These are phyloP conservation scores for Lumnitzera littorea DNA, from an alignment of 345 rosid genomes.

Conservation along the genomic window DNA sequence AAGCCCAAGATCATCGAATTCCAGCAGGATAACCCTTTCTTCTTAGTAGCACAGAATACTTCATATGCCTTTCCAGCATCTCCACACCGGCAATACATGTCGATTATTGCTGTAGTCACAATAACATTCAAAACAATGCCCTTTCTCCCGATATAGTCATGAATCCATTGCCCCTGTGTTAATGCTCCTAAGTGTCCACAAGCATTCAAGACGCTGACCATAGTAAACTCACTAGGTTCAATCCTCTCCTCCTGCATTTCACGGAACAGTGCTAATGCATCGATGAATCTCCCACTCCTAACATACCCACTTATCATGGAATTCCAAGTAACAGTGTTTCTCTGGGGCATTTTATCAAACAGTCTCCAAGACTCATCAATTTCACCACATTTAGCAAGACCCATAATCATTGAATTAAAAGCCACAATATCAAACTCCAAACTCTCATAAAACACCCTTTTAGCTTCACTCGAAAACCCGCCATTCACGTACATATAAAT, in stretches of 20 bases:
- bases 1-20: slow-evolving; percentile 78
- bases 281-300: slow-evolving; percentile 40
- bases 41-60: slow-evolving; percentile 28
- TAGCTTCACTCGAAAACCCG: slow-evolving; percentile 53
- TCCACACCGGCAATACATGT: slow-evolving; percentile 79
- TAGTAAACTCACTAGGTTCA: slow-evolving; percentile 53
- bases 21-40: slow-evolving; percentile 61
- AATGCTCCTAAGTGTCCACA: slow-evolving; percentile 57
- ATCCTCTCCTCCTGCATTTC: slow-evolving; percentile 39
- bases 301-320: slow-evolving; percentile 70
- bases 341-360: slow-evolving; percentile 44
- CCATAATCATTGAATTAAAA: slow-evolving; percentile 69
- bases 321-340: slow-evolving; percentile 61
- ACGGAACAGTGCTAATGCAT: slow-evolving; percentile 49
- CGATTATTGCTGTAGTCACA: slow-evolving; percentile 55
- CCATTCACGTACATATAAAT: slow-evolving; percentile 55
- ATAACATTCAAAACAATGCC: slow-evolving; percentile 41
- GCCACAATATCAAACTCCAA: slow-evolving; percentile 44
- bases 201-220: slow-evolving; percentile 72
- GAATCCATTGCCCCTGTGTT: slow-evolving; percentile 70
- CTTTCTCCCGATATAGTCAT: slow-evolving; percentile 39
- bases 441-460: slow-evolving; percentile 28
- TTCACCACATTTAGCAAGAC: slow-evolving; percentile 47
- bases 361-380: slow-evolving; percentile 42
- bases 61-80: slow-evolving; percentile 35